phyloP scores from a whole-genome alignment of 306 rosid species.

The Morella rubra region DNA sequence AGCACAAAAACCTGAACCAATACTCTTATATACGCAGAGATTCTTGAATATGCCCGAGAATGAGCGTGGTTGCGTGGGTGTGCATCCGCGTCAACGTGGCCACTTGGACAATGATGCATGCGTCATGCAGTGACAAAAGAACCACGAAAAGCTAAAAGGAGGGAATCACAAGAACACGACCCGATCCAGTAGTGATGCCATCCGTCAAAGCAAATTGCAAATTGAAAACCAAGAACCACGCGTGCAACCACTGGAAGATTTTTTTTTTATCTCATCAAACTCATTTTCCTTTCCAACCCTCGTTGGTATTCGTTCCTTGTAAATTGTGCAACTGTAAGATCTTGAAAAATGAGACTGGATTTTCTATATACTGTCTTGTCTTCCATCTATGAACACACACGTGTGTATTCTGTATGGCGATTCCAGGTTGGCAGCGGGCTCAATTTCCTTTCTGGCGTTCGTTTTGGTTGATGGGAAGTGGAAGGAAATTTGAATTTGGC shows the following conservation, averaged over 20 bases:
- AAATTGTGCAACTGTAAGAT: no score
- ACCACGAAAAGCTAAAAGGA: background rate
- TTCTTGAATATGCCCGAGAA: background rate
- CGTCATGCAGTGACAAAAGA: background rate
- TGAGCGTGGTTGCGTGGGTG: background rate
- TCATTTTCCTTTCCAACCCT: no score
- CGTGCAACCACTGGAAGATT: background rate
- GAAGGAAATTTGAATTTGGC: background rate
- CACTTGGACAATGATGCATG: background rate
- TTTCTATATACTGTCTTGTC: background rate
- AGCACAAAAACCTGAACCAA: background rate
- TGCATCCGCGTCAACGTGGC: background rate
- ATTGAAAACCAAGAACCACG: background rate
- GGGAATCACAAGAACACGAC: background rate
- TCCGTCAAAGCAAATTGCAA: background rate
- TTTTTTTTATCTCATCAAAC: no score
- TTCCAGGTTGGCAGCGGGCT: background rate
- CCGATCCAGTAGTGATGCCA: background rate
- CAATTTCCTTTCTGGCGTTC: background rate
- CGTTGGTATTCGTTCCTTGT: no score
- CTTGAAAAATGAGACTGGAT: background rate
- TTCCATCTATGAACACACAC: no score
- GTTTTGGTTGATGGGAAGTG: background rate
- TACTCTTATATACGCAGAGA: background rate
- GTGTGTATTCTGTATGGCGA: no score